Conservation (phyloP, 2,329 filamentous ascomycete species). For the Tolypocladium pustulatum region DNA sequence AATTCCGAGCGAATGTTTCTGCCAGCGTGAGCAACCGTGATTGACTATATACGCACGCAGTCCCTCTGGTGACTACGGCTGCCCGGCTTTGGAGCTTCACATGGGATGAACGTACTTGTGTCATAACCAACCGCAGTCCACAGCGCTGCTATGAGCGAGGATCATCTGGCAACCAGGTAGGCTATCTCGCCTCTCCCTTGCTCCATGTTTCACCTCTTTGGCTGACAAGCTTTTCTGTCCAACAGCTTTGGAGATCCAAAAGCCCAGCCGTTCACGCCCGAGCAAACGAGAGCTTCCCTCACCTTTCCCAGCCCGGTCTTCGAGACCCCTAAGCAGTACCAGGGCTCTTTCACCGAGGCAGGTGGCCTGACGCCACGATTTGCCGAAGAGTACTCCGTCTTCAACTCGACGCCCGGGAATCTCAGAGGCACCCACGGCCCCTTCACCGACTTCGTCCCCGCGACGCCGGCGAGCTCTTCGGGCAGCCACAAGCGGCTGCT, state of each 20-base stretch:
- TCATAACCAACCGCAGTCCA: slow-evolving; percentile 9
- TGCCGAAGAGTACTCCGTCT: slow-evolving; percentile 55
- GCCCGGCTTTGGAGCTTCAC: slow-evolving; percentile 2
- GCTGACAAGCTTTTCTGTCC: slow-evolving; percentile 23
- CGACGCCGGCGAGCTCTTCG: slow-evolving; percentile 23
- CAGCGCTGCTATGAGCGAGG: slow-evolving; percentile 51
- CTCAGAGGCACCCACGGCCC: slow-evolving; percentile 33
- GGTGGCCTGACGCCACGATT: slow-evolving; percentile 50
- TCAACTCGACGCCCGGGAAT: slow-evolving; percentile 53
- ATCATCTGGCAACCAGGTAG: slow-evolving; percentile 46
- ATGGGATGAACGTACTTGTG: slow-evolving; percentile 8
- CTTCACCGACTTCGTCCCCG: slow-evolving; percentile 33
- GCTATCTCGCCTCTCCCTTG: not conserved
- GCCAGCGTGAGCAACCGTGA: not conserved
- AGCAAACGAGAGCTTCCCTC: slow-evolving; percentile 44
- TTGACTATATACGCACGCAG: not conserved
- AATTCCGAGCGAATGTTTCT: not conserved
- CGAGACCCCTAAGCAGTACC: slow-evolving; percentile 42
- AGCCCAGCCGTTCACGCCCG: slow-evolving; percentile 49
- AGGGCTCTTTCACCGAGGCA: slow-evolving; percentile 35
- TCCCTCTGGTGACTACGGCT: slow-evolving; percentile 1
- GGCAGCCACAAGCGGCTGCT: slow-evolving; percentile 36
- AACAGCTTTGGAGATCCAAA: slow-evolving; percentile 53
- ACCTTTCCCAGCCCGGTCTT: slow-evolving; percentile 44
- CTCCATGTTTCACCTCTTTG: slow-evolving; percentile 6